phyloP scores from a whole-genome alignment of 768 basidiomycete species.

The Phaeotremella fagi region DNA sequence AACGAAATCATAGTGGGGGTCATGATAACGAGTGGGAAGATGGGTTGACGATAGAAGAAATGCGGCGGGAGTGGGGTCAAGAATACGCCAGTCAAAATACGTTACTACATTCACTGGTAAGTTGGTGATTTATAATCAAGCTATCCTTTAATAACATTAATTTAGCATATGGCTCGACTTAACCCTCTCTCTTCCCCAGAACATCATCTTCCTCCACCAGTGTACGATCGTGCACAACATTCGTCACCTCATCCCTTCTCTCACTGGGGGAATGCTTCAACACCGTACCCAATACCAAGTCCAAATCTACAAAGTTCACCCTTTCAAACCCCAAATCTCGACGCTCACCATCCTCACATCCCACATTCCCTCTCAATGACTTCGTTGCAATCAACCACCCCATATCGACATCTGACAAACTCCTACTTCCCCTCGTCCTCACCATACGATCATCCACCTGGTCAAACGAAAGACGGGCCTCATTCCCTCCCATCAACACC shows the following conservation, averaged over 20 bases:
- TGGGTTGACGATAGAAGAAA: constrained; percentile 26
- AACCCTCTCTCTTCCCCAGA: neutral
- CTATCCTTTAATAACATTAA: no score
- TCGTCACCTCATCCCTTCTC: no score
- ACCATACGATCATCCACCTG: neutral
- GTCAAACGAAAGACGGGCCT: neutral
- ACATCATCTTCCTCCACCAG: neutral
- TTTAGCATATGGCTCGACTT: neutral
- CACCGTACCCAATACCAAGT: neutral
- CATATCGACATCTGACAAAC: constrained; percentile 9
- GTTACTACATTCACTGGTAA: constrained; percentile 31
- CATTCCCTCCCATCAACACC: neutral
- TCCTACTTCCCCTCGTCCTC: neutral
- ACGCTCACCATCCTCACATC: no score
- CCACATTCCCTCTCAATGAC: neutral
- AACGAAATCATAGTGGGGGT: constrained; percentile 1
- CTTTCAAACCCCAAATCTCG: no score
- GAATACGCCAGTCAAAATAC: constrained; percentile 34
- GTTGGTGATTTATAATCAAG: no score
- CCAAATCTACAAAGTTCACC: neutral
- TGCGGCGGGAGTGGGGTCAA: constrained; percentile 35
- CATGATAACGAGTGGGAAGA: neutral
- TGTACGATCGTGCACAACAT: no score
- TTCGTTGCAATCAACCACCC: no score
- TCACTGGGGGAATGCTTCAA: neutral